Evolutionary conservation across 139 green algal genomes (phyloP).

Genomic region (Haematococcus lacustris): DNA sequence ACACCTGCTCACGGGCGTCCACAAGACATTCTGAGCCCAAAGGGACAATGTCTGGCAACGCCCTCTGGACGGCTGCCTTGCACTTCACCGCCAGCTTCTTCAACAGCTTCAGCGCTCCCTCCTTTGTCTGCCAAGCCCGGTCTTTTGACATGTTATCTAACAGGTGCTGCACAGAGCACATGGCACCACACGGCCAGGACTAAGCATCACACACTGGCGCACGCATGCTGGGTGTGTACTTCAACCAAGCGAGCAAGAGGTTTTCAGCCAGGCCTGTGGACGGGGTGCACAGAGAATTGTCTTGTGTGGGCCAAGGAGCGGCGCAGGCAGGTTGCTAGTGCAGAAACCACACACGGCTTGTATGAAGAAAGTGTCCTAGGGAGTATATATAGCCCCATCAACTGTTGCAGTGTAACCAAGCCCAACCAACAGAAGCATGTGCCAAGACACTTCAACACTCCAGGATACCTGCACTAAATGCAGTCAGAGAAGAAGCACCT

Average conservation of each 20-base stretch:
- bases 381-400: neutral
- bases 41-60: conserved; percentile 70
- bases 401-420: neutral
- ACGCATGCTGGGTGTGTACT: neutral
- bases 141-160: conserved; percentile 51
- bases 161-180: conserved; percentile 35
- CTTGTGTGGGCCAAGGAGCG: neutral
- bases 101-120: conserved; percentile 42
- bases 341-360: too few species aligned
- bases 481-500: neutral
- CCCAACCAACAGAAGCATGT: too few species aligned
- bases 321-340: too few species aligned
- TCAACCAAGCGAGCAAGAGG: neutral
- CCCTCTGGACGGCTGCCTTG: conserved; percentile 25
- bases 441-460: neutral
- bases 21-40: conserved; percentile 31
- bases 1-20: conserved; percentile 36
- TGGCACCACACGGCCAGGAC: neutral
- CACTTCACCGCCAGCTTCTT: conserved; percentile 23
- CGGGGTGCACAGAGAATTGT: neutral
- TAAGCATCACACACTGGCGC: neutral
- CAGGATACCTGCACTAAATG: neutral
- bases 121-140: conserved; percentile 48
- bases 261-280: neutral
- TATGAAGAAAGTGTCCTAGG: neutral